Conservation (phyloP, 179 eudicot genomes). For the Heliamphora pulchella region DNA sequence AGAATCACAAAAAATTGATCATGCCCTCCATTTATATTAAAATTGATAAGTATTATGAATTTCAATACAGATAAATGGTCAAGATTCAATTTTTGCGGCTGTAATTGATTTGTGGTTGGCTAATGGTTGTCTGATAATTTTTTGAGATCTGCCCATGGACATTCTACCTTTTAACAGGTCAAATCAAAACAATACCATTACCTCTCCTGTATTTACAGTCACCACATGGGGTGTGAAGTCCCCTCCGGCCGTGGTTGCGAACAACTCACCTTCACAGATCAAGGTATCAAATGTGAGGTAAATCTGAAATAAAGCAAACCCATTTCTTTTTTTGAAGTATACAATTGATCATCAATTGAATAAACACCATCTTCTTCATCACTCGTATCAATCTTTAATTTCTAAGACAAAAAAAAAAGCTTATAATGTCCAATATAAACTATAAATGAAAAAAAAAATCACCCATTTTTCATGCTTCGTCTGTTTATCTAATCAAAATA, state of each 20-base stretch:
- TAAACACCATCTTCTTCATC: not conserved
- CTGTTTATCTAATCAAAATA: not conserved
- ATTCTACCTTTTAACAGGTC: too few species aligned
- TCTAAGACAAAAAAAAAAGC: not conserved
- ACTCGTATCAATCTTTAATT: not conserved
- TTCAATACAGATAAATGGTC: too few species aligned
- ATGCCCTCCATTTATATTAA: too few species aligned
- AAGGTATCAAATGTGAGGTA: conserved; percentile 14
- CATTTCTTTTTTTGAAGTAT: not conserved
- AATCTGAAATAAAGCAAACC: not conserved
- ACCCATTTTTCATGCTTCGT: not conserved
- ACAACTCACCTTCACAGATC: conserved; percentile 59
- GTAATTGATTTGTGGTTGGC: too few species aligned
- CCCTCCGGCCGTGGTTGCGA: conserved; percentile 56
- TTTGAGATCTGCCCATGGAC: too few species aligned
- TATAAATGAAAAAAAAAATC: not conserved
- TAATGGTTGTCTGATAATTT: too few species aligned
- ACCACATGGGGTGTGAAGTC: conserved; percentile 71
- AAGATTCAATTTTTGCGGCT: too few species aligned
- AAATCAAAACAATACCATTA: conserved; percentile 15
- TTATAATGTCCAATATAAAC: not conserved
- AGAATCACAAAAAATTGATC: too few species aligned
- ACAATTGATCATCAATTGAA: not conserved
- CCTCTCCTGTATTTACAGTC: conserved; percentile 68
- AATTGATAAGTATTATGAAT: too few species aligned